Evolutionary conservation across 2,329 filamentous ascomycete genomes (phyloP).

Genomic region (Pseudohalonectria lignicola): DNA sequence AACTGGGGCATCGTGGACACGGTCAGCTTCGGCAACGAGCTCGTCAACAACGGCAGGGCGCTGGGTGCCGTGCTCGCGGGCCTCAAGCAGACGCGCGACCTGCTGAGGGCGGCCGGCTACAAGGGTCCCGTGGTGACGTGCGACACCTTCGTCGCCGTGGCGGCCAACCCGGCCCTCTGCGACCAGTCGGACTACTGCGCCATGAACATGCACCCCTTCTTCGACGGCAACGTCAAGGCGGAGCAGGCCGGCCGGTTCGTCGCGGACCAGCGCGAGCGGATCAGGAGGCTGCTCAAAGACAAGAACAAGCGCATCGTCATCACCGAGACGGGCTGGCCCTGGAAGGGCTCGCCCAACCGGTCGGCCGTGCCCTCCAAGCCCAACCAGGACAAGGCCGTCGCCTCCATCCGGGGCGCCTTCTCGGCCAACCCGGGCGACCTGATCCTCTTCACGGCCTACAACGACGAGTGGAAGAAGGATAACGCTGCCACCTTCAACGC

Average conservation of each 20-base stretch:
- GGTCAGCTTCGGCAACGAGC: slow-evolving; percentile 71
- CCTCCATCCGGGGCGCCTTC: slow-evolving; percentile 52
- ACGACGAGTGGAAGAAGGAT: slow-evolving; percentile 69
- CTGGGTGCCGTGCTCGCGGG: slow-evolving; percentile 40
- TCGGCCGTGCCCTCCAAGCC: slow-evolving; percentile 54
- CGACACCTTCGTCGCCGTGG: slow-evolving; percentile 64
- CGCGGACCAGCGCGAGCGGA: slow-evolving; percentile 37
- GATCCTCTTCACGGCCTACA: slow-evolving; percentile 69
- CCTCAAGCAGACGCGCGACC: slow-evolving; percentile 42
- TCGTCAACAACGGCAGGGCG: slow-evolving; percentile 43
- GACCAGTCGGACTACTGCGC: slow-evolving; percentile 66
- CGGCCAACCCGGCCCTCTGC: slow-evolving; percentile 59
- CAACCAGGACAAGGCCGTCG: slow-evolving; percentile 57
- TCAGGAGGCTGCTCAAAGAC: slow-evolving; percentile 31
- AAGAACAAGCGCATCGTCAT: slow-evolving; percentile 53
- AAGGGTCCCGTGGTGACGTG: slow-evolving; percentile 65
- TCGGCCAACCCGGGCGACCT: slow-evolving; percentile 32
- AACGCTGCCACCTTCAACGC: slow-evolving; percentile 51
- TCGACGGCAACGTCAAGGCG: slow-evolving; percentile 53
- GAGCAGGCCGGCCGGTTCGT: slow-evolving; percentile 58
- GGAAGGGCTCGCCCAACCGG: slow-evolving; percentile 53
- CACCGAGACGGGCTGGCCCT: slow-evolving; percentile 80
- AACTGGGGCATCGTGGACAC: slow-evolving; percentile 63
- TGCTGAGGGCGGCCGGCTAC: slow-evolving; percentile 54
- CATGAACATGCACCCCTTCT: slow-evolving; percentile 77